Conservation (phyloP, 257 asterid species). For the Capsicum pubescens region DNA sequence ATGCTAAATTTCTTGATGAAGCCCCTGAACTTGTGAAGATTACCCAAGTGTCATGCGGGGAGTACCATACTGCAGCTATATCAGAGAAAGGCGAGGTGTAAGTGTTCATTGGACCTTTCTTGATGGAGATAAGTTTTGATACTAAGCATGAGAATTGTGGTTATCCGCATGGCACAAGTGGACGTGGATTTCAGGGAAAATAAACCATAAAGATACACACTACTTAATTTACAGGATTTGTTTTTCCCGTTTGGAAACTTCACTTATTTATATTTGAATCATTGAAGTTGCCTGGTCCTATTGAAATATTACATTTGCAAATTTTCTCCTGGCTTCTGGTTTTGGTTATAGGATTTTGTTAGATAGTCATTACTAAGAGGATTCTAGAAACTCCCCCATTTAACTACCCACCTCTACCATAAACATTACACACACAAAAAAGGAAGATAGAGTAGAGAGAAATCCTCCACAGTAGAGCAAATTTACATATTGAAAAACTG, state of each 20-base stretch:
- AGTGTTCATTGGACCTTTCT: conserved; percentile 66
- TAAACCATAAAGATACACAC: background rate
- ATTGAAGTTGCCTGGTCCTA: background rate
- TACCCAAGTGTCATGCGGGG: conserved; percentile 90
- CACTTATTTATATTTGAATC: conserved; percentile 23
- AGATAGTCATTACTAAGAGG: background rate
- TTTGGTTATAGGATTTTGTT: conserved; percentile 15
- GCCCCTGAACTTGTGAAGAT: conserved; percentile 97
- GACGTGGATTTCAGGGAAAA: conserved; percentile 29
- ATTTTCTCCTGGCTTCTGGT: conserved; percentile 5
- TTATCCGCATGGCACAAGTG: conserved; percentile 44
- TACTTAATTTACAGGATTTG: conserved; percentile 7
- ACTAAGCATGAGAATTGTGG: conserved; percentile 48
- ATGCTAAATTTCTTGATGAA: conserved; percentile 90
- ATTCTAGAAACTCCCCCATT: conserved; percentile 6
- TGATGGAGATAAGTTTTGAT: conserved; percentile 45
- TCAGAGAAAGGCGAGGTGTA: conserved; percentile 97
- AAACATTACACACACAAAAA: background rate
- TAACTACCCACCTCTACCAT: background rate
- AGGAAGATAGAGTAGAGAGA: background rate
- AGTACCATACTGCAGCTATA: conserved; percentile 91
- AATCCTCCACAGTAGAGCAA: background rate
- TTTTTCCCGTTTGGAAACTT: background rate
- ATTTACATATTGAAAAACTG: background rate
- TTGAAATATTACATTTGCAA: background rate